These are phyloP conservation scores for Allium sativum DNA, from an alignment of 106 monocot genomes.

Conservation along the genomic window DNA sequence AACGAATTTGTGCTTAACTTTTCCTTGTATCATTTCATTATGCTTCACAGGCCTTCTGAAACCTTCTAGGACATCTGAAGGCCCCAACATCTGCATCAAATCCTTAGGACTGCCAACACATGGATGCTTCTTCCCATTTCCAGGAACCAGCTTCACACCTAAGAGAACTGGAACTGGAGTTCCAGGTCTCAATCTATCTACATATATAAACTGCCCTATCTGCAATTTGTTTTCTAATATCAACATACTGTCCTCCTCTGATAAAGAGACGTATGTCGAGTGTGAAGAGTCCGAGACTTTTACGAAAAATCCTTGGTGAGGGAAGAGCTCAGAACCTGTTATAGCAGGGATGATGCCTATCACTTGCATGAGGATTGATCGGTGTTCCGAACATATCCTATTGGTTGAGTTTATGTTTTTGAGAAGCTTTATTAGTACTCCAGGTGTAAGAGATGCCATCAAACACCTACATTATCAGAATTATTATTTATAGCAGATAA, in stretches of 20 bases:
- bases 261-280: slow-evolving; percentile 77
- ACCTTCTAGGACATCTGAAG: slow-evolving; percentile 18
- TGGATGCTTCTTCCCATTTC: slow-evolving; percentile 28
- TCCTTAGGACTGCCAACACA: slow-evolving; percentile 82
- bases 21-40: slow-evolving; percentile 16
- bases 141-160: slow-evolving; percentile 74
- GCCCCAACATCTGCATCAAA: slow-evolving; percentile 61
- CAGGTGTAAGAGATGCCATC: slow-evolving; percentile 86
- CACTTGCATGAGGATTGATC: slow-evolving; percentile 83
- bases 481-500: background rate
- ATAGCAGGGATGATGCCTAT: slow-evolving; percentile 89
- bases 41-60: slow-evolving; percentile 9
- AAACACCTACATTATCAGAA: background rate
- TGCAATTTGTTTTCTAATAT: slow-evolving; percentile 73
- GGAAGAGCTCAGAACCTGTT: slow-evolving; percentile 73
- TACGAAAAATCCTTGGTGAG: slow-evolving; percentile 81
- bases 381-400: slow-evolving; percentile 60
- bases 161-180: slow-evolving; percentile 70
- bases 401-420: slow-evolving; percentile 57
- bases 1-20: slow-evolving; percentile 34
- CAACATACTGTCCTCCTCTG: slow-evolving; percentile 73
- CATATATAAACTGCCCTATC: slow-evolving; percentile 91
- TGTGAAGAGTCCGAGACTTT: slow-evolving; percentile 94
- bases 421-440: slow-evolving; percentile 75
- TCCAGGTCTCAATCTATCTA: slow-evolving; percentile 54